Evolutionary conservation across 805 yeast genomes (phyloP).

Genomic region (Candida peoriensis): DNA sequence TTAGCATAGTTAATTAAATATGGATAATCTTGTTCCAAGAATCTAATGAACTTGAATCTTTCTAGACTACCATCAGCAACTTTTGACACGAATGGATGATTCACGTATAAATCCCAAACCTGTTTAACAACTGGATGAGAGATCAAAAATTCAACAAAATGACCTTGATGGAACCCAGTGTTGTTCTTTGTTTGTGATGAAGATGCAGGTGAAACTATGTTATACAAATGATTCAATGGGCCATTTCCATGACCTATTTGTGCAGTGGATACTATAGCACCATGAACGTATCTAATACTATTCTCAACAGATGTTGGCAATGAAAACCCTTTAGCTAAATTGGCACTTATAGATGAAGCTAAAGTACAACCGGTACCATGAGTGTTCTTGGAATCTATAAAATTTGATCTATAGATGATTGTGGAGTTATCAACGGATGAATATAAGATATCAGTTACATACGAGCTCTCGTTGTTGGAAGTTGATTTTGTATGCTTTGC

Average conservation of each 20-base stretch:
- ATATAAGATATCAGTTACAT: slow-evolving; percentile 51
- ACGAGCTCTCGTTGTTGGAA: slow-evolving; percentile 21
- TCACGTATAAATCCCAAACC: slow-evolving; percentile 52
- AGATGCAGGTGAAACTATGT: slow-evolving; percentile 19
- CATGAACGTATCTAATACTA: slow-evolving; percentile 62
- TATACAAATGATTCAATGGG: slow-evolving; percentile 65
- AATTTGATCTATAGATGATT: slow-evolving; percentile 43
- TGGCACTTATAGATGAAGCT: slow-evolving; percentile 74
- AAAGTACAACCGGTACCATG: slow-evolving; percentile 94
- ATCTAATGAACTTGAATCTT: slow-evolving; percentile 46
- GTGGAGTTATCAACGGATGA: slow-evolving; percentile 32
- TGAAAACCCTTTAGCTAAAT: slow-evolving; percentile 51
- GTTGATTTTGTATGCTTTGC: slow-evolving; percentile 9
- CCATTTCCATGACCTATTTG: slow-evolving; percentile 56
- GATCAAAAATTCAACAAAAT: slow-evolving; percentile 44
- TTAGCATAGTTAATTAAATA: slow-evolving; percentile 66
- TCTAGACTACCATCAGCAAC: slow-evolving; percentile 50
- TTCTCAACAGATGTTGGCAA: slow-evolving; percentile 46
- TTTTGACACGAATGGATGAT: slow-evolving; percentile 56
- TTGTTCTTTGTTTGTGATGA: background rate
- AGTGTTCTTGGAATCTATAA: slow-evolving; percentile 45
- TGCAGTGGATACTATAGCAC: slow-evolving; percentile 46
- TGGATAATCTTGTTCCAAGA: slow-evolving; percentile 54
- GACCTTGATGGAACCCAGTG: slow-evolving; percentile 16
- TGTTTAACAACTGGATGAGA: slow-evolving; percentile 50